Conservation (phyloP, 2,329 filamentous ascomycete genomes). For the Cladosporium sphaerospermum region DNA sequence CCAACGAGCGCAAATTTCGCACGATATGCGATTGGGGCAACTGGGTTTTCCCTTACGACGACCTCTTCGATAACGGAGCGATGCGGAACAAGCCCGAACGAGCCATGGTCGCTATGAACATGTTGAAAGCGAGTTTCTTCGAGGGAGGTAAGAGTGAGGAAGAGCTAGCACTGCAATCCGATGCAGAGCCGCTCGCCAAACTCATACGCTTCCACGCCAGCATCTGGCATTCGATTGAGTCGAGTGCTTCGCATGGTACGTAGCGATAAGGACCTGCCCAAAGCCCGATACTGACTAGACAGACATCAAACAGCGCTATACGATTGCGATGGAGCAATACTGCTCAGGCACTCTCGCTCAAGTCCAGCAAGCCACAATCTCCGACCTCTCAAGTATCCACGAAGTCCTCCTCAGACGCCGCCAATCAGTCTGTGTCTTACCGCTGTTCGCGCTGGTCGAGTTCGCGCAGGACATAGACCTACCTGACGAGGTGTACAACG, state of each 20-base stretch:
- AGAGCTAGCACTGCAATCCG: background rate
- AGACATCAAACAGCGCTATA: background rate
- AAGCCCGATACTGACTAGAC: background rate
- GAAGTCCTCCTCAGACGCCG: background rate
- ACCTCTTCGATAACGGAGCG: background rate
- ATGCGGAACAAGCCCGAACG: background rate
- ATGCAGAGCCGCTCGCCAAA: background rate
- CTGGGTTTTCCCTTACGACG: background rate
- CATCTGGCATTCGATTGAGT: background rate
- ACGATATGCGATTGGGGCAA: background rate
- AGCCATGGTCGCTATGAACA: background rate
- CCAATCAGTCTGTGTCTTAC: constrained; percentile 1
- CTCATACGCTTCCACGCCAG: background rate
- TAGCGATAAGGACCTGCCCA: background rate
- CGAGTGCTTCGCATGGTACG: background rate
- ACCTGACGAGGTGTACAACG: background rate
- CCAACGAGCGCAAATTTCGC: background rate
- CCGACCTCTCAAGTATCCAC: background rate
- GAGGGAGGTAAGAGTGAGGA: background rate
- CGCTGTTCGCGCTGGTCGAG: constrained; percentile 3
- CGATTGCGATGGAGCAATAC: background rate
- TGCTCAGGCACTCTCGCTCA: background rate
- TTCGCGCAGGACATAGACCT: constrained; percentile 1
- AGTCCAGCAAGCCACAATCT: background rate
- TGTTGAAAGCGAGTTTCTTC: background rate